A percentile compares a stretch with the other conserved stretches of the same genome.
phyloP scores from a whole-genome alignment of 345 rosid genomes.

The Eucalyptus cladocalyx region DNA sequence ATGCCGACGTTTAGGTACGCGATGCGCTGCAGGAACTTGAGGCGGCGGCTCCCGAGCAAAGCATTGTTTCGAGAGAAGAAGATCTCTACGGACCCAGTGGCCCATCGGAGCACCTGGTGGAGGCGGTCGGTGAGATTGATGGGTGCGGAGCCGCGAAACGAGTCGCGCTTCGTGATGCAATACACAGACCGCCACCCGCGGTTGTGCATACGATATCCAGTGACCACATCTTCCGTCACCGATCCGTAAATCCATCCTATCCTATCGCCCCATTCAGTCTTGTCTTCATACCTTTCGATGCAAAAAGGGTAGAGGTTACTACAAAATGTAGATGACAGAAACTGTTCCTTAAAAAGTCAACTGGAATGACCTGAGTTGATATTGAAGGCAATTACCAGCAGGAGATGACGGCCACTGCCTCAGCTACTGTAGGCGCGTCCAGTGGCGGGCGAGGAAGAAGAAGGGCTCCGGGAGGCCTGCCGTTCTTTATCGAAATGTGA shows the following conservation, averaged over 20 bases:
- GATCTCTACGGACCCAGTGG: conserved; percentile 91
- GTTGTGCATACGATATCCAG: conserved; percentile 96
- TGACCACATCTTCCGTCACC: conserved; percentile 78
- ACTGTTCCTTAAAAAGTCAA: not conserved
- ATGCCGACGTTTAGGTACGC: conserved; percentile 83
- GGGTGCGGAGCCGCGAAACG: conserved; percentile 89
- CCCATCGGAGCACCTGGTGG: conserved; percentile 93
- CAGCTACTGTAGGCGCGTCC: conserved; percentile 95
- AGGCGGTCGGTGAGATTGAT: conserved; percentile 88
- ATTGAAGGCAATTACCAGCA: conserved; percentile 55
- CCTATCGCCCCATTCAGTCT: conserved; percentile 85
- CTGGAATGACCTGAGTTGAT: too few species aligned
- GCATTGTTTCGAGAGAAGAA: conserved; percentile 86
- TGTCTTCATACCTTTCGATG: conserved; percentile 54
- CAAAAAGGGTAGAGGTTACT: not conserved
- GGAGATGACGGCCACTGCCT: conserved; percentile 89
- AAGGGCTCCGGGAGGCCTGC: conserved; percentile 88
- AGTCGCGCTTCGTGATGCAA: conserved; percentile 84
- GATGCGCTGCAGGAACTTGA: conserved; percentile 77
- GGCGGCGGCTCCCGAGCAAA: conserved; percentile 42
- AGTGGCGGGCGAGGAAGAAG: conserved; percentile 70
- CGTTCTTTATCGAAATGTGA: conserved; percentile 84
- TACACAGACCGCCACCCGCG: conserved; percentile 93
- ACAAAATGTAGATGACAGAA: not conserved
- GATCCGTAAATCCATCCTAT: conserved; percentile 91